Percentiles rank a stretch among this genome's conserved stretches.
phyloP scores from a whole-genome alignment of 2,329 filamentous ascomycete genomes.

The Botryotinia calthae region DNA sequence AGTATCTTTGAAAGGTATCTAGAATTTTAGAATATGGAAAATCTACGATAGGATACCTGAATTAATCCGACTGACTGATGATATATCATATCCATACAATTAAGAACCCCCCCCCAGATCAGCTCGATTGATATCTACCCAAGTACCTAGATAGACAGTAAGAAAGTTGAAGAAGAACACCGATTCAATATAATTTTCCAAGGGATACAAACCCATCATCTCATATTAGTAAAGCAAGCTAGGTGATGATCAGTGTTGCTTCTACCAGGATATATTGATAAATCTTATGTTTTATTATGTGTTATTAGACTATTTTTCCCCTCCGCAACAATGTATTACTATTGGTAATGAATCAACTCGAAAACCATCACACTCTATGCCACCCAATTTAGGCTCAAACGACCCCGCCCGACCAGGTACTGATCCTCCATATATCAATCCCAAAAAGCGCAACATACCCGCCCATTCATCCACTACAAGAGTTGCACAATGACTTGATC shows the following conservation, averaged over 20 bases:
- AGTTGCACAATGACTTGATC: not conserved
- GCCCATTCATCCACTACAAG: not conserved
- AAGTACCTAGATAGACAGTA: not conserved
- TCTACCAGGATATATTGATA: not conserved
- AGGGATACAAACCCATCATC: not conserved
- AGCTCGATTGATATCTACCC: not conserved
- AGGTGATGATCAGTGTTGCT: not conserved
- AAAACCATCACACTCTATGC: not conserved
- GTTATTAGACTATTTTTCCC: not conserved
- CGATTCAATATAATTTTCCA: not conserved
- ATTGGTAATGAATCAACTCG: not conserved
- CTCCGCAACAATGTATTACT: not conserved
- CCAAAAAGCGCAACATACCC: not conserved
- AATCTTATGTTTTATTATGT: not conserved
- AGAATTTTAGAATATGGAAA: too few species aligned
- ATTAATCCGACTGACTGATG: too few species aligned
- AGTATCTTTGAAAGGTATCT: too few species aligned
- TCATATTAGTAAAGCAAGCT: not conserved
- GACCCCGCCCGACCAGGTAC: not conserved
- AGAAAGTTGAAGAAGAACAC: not conserved
- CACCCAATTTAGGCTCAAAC: not conserved
- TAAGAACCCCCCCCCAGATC: too few species aligned
- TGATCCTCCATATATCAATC: constrained; percentile 6
- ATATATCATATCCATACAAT: not conserved
- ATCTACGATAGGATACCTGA: too few species aligned